These are phyloP conservation scores for Lentinula guzmanii DNA, from an alignment of 768 basidiomycete genomes.

Conservation along the genomic window DNA sequence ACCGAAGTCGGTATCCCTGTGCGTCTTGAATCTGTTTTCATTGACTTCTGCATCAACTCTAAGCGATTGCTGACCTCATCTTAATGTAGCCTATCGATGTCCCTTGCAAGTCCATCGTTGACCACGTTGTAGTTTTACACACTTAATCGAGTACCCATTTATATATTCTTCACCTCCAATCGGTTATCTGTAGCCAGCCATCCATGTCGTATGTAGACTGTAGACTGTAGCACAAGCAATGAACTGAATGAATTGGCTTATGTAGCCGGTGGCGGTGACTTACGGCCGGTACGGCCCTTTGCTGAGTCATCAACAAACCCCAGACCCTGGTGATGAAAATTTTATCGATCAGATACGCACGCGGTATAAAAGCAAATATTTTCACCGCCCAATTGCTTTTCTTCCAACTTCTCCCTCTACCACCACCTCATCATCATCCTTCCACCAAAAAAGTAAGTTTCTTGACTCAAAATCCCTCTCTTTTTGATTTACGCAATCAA, in stretches of 20 bases:
- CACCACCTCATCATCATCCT: slow-evolving; percentile 38
- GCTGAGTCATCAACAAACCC: background rate
- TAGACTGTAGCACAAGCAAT: slow-evolving; percentile 4
- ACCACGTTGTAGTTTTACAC: background rate
- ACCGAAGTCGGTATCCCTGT: background rate
- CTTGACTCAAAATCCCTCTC: background rate
- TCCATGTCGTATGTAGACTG: background rate
- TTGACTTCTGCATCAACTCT: no score
- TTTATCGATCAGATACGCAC: slow-evolving; percentile 12
- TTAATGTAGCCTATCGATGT: background rate
- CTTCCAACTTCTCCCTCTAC: slow-evolving; percentile 33
- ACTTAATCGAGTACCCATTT: background rate
- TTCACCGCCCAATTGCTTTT: slow-evolving; percentile 18
- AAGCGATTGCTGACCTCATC: background rate
- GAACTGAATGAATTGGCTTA: slow-evolving; percentile 53
- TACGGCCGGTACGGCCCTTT: background rate
- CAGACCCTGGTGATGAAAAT: slow-evolving; percentile 8
- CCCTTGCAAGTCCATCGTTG: background rate
- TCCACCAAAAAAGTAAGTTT: slow-evolving; percentile 31
- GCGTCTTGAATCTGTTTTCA: background rate
- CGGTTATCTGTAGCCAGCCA: slow-evolving; percentile 3
- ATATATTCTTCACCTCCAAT: background rate
- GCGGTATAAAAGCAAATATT: slow-evolving; percentile 2
- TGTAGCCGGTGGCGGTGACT: slow-evolving; percentile 19
- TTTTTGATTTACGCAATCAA: slow-evolving; percentile 12